A percentile compares a stretch with the other conserved stretches of the same genome.
Evolutionary conservation across 108 stramenopile species (phyloP).

Genomic region (Cylindrotheca fusiformis): DNA sequence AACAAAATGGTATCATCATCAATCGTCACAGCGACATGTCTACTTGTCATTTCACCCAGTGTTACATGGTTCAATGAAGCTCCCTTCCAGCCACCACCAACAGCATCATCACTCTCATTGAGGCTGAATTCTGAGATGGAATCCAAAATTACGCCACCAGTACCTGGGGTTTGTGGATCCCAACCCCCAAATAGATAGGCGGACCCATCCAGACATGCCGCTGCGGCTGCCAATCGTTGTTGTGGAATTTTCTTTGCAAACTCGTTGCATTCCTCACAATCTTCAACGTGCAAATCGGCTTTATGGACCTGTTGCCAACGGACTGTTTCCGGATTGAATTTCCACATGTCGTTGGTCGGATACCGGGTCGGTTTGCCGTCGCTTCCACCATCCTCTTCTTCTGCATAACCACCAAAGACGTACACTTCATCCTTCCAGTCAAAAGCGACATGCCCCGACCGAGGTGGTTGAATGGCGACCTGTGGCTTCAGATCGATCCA

Average conservation of each 20-base stretch:
- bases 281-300: constrained; percentile 17
- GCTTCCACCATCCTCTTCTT: constrained; percentile 18
- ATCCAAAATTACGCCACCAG: constrained; percentile 62
- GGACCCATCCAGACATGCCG: constrained; percentile 12
- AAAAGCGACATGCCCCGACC: constrained; percentile 68
- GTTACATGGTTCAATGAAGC: neutral
- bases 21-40: constrained; percentile 58
- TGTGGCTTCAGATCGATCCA: constrained; percentile 23
- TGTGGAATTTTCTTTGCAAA: constrained; percentile 35
- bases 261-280: constrained; percentile 35
- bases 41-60: constrained; percentile 62
- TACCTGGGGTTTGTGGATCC: constrained; percentile 66
- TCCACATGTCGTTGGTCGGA: neutral
- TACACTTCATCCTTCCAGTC: constrained; percentile 14
- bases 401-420: constrained; percentile 75
- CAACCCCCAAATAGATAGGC: constrained; percentile 64
- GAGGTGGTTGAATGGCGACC: constrained; percentile 31
- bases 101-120: constrained; percentile 10
- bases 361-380: constrained; percentile 32
- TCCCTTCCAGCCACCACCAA: constrained; percentile 6
- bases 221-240: constrained; percentile 55
- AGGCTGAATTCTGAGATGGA: constrained; percentile 37
- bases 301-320: neutral
- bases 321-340: neutral
- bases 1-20: constrained; percentile 32